These are phyloP conservation scores for Colletotrichum sp. DNA, from an alignment of 2,329 filamentous ascomycete genomes.

Conservation along the genomic window DNA sequence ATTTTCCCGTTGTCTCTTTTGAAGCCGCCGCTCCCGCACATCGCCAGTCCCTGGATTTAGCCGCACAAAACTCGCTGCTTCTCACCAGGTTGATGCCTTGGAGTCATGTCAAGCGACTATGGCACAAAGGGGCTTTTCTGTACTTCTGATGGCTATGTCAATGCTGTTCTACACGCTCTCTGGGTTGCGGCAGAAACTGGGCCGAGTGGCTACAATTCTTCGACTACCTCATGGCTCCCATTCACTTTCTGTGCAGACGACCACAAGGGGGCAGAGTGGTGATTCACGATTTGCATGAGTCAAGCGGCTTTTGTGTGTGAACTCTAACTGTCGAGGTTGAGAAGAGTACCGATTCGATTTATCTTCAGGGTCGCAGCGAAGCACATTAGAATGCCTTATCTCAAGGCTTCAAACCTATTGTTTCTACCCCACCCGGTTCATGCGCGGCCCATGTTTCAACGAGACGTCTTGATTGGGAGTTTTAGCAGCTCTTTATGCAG, in stretches of 20 bases:
- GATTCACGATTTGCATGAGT: conserved; percentile 5
- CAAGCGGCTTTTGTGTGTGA: conserved; percentile 5
- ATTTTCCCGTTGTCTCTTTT: neutral
- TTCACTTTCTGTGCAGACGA: neutral
- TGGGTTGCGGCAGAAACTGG: neutral
- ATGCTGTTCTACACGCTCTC: neutral
- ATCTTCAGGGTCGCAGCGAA: conserved; percentile 10
- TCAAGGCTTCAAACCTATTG: neutral
- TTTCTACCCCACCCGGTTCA: conserved; percentile 20
- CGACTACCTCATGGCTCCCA: neutral
- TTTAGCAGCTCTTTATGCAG: conserved; percentile 15
- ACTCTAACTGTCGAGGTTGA: neutral
- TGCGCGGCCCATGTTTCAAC: conserved; percentile 20
- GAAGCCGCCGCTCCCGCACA: neutral
- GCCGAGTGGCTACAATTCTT: neutral
- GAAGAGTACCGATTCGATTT: neutral
- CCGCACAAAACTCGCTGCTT: neutral
- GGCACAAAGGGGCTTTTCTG: neutral
- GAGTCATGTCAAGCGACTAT: neutral
- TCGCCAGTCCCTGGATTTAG: neutral
- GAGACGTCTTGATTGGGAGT: conserved; percentile 35
- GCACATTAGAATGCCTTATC: conserved; percentile 14
- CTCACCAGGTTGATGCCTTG: neutral
- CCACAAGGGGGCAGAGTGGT: neutral
- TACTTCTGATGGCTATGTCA: neutral